A percentile compares a stretch with the other conserved stretches of the same genome.
Conservation (phyloP, 352 stramenopile genomes). For the Globisporangium alternatum region DNA sequence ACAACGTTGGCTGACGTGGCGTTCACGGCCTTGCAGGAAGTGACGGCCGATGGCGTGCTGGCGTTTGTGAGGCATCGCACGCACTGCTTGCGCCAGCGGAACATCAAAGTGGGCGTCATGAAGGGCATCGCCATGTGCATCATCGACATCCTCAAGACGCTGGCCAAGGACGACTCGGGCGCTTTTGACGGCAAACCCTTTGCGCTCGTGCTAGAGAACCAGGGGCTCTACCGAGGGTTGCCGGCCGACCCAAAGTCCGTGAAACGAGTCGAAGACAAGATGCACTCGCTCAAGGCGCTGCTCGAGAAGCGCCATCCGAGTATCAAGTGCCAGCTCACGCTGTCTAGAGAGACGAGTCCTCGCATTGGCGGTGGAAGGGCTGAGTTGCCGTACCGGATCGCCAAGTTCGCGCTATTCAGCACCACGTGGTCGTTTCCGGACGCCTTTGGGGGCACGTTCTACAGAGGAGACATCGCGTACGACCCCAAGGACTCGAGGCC, state of each 20-base stretch:
- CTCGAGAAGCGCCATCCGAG: conserved; percentile 29
- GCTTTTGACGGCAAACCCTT: conserved; percentile 26
- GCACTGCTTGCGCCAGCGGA: conserved; percentile 32
- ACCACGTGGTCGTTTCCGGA: conserved; percentile 36
- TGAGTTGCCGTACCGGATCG: conserved; percentile 24
- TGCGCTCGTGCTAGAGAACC: conserved; percentile 38
- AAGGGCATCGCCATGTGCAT: conserved; percentile 30
- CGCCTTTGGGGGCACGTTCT: conserved; percentile 39
- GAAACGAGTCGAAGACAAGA: conserved; percentile 27
- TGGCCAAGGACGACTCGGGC: conserved; percentile 23
- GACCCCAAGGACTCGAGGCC: conserved; percentile 6
- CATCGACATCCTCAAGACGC: conserved; percentile 25
- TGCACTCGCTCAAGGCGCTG: conserved; percentile 18
- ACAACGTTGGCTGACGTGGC: conserved; percentile 36
- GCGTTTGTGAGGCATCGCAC: conserved; percentile 26
- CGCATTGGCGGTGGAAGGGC: not conserved
- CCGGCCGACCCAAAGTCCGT: conserved; percentile 17
- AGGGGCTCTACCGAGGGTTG: conserved; percentile 28
- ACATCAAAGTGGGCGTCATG: conserved; percentile 42
- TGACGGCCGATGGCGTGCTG: conserved; percentile 21
- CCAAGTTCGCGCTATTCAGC: conserved; percentile 43
- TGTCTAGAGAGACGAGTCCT: conserved; percentile 21
- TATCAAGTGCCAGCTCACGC: conserved; percentile 37
- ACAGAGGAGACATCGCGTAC: conserved; percentile 32
- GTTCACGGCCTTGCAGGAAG: conserved; percentile 26